A percentile compares a stretch with the other conserved stretches of the same genome.
Conservation (phyloP, 352 stramenopile species). For the Pythium plurisporium region DNA sequence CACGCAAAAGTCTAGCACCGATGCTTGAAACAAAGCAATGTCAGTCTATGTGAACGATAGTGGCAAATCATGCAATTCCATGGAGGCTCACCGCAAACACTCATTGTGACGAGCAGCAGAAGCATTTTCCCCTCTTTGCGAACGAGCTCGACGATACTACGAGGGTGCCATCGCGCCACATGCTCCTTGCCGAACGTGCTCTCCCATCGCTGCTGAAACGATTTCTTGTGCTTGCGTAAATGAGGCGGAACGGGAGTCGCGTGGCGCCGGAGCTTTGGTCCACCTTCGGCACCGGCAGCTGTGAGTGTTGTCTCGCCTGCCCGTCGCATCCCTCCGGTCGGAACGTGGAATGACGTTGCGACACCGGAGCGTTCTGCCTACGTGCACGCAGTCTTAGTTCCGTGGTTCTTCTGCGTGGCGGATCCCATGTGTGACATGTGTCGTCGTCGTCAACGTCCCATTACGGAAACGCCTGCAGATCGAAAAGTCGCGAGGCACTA, state of each 20-base stretch:
- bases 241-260: slow-evolving; percentile 11
- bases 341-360: too few species aligned
- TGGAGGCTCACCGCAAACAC: slow-evolving; percentile 35
- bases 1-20: slow-evolving; percentile 44
- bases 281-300: not conserved
- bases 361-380: too few species aligned
- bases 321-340: not conserved
- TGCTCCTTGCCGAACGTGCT: slow-evolving; percentile 32
- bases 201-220: slow-evolving; percentile 45
- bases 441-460: too few species aligned
- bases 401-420: too few species aligned
- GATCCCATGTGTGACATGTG: too few species aligned
- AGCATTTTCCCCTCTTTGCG: slow-evolving; percentile 53
- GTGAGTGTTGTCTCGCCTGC: too few species aligned
- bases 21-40: slow-evolving; percentile 36
- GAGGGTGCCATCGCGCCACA: slow-evolving; percentile 26
- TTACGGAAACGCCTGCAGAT: too few species aligned
- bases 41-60: not conserved
- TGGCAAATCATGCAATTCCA: not conserved
- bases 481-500: too few species aligned
- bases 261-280: slow-evolving; percentile 10
- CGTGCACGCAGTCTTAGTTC: too few species aligned
- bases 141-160: slow-evolving; percentile 35
- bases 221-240: slow-evolving; percentile 28
- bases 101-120: slow-evolving; percentile 44